Base-by-base conservation (phyloP, 306 rosid genomes). In the Quercus engelmannii region DNA sequence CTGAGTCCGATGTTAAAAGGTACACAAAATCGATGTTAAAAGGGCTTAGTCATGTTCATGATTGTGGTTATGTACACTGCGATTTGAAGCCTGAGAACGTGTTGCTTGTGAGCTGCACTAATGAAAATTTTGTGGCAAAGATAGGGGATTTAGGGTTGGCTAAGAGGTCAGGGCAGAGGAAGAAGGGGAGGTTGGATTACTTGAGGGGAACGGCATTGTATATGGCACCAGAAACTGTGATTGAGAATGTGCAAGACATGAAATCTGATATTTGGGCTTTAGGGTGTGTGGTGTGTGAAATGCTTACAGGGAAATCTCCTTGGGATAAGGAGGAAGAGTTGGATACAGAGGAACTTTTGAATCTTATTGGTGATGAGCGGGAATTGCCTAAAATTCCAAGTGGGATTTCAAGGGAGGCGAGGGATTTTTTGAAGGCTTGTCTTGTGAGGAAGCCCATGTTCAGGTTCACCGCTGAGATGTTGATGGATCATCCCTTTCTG, bases 181-280 rank as follows among this genome's bases (percentile, higher is more conserved):
- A 76, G 31, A 54, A 35, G 28, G n/a, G 41, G 68, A 51, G 1
- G 18, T 14, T 76, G 57, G 70, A 67, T 82, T 76, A 21, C 35
- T 72, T 82, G 63, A 55, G 79, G 77, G 87, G 87, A 25, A 84
- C 79, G n/a, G 18, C 65, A 5, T 8, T 38, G 55, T 84, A 76
- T 74, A 54, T 84, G 78, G 77, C 87, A 1, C 84, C 84, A 0
- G 87, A 84, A 75, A 63, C 78, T 9, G 62, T 84, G 38, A 31
- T 71, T 18, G 38, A 76, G 20, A 5, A 43, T 31, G 51, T 71
- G 2, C 84, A 80, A 12, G 84, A 65, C 10, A 33, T 74, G 9
- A 8, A 75, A 3, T 75, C 81, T 5, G 87, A 84, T 76, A 80
- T 84, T 64, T 84, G 87, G 87, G 83, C 87, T 2, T 52, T 80